Evolutionary conservation across 768 basidiomycete species (phyloP), one percentile per base, ranked within the genome.

Genomic region (Cystobasidiopsis lactophilus): DNA sequence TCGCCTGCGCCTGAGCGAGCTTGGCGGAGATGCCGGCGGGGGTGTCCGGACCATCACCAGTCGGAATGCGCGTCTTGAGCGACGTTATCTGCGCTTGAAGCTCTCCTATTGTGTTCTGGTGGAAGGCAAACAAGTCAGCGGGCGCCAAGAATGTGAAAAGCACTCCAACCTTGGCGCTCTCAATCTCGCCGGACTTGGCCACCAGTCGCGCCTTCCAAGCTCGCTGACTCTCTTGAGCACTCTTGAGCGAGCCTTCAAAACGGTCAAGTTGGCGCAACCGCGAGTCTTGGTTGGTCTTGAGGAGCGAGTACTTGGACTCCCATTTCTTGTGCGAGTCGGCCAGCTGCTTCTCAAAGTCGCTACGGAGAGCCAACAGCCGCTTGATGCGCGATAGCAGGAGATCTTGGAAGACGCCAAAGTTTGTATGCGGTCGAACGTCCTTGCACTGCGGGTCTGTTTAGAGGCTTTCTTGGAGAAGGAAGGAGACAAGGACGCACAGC

Each of bases 181-280:
- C 86, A 26, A 91, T 66, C 64, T 96, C 88, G n/a, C 82, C 82
- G 56, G 89, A 81, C 65, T 84, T 86, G 27, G 74, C 64, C n/a
- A 72, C 72, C 43, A 82, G 74, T 68, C 85, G 85, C 58, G 77
- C 75, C 55, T 84, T 75, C 88, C 86, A 91, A 3, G 75, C 71
- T 11, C 75, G 69, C 65, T 86, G 85, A n/a, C 75, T 75, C 51
- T 89, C 81, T 0, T 78, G 77, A 55, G 81, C 78, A 10, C 74
- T 73, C 71, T 83, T 89, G 50, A 93, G 74, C 43, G 82, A 79
- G 21, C 72, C 69, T 66, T 96, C 89, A 59, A 95, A 88, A 61
- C 80, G 82, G 69, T 95, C 89, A 52, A 98, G 75, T 64, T 91
- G 83, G 61, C 77, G 78, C 83, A 86, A 88, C 57, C 85, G 77